Evolutionary conservation across 78 protist genomes (phyloP), one percentile per base, ranked within the genome.

Genomic region (Dictyostelium intermedium): DNA sequence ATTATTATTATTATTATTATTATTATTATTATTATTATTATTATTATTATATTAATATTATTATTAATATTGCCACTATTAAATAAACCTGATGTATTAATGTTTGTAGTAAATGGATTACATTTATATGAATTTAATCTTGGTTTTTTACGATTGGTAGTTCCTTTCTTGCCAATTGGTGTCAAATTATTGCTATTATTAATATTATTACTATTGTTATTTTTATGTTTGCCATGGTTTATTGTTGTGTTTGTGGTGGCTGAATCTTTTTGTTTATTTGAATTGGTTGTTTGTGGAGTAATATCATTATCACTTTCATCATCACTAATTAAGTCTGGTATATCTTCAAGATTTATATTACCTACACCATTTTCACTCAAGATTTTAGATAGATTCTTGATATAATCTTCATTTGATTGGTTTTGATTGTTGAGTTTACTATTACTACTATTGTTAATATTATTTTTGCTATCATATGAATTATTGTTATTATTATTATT

Each of bases 241-340:
- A 20, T 32, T 16, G 81, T 37, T 70, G 41, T 25, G 5, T 2
- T 32, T 13, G n/a, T 32, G 3, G 7, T 69, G 27, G 27, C 34
- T 70, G 35, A 3, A 2, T 25, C 37, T 73, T 30, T 35, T 74
- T 74, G 81, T 74, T 74, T 74, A 74, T 18, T 37, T 30, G 10
- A 13, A 35, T 37, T 74, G 41, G 37, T 20, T 74, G 4, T 9
- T 34, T 16, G 79, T 72, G 43, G 10, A 39, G 43, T 39, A 77
- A 77, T 10, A 39, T 77, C 41, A 77, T n/a, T 43, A 14, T 77
- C 82, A 23, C 34, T 35, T 50, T 80, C 84, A 56, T 82, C 86
- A 82, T 82, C 86, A 56, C 76, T 56, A 25, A 56, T 82, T 35
- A 82, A 23, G n/a, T 82, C 86, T 60, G 86, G 86, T 18, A 82